Percentiles rank a stretch among this genome's conserved stretches.
phyloP scores from a whole-genome alignment of 768 basidiomycete species.

The Hydnomerulius pinastri region DNA sequence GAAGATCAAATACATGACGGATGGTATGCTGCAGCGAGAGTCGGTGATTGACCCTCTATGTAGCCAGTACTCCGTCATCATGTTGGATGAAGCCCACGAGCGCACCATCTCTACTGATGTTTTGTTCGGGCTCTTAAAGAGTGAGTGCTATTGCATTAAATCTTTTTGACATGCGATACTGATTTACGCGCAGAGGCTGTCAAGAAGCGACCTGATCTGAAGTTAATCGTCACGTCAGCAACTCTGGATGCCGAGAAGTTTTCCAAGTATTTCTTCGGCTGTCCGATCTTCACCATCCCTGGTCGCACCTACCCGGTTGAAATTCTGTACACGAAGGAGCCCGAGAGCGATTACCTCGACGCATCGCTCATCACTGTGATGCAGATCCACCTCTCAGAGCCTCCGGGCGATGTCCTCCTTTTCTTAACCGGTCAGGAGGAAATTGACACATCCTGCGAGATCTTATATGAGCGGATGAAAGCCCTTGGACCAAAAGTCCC shows the following conservation, averaged over 20 bases:
- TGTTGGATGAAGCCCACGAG: constrained; percentile 99
- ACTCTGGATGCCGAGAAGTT: constrained; percentile 99
- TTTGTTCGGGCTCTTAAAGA: constrained; percentile 89
- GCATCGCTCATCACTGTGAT: constrained; percentile 98
- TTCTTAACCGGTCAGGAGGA: constrained; percentile 99
- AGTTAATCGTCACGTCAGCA: constrained; percentile 97
- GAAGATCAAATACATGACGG: constrained; percentile 99
- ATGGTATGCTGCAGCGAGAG: constrained; percentile 98
- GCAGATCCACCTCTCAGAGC: constrained; percentile 99
- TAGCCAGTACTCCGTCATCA: constrained; percentile 90
- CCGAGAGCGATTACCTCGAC: constrained; percentile 95
- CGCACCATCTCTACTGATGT: constrained; percentile 99
- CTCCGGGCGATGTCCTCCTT: constrained; percentile 92
- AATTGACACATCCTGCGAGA: constrained; percentile 97
- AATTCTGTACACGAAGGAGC: constrained; percentile 97
- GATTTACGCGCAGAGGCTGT: constrained; percentile 70
- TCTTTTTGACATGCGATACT: constrained; percentile 14
- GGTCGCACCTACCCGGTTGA: constrained; percentile 99
- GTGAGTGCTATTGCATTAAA: constrained; percentile 23
- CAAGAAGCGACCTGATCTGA: constrained; percentile 92
- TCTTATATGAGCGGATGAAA: constrained; percentile 98
- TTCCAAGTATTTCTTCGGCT: constrained; percentile 98
- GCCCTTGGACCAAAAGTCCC: constrained; percentile 98
- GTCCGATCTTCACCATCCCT: constrained; percentile 99
- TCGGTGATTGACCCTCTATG: constrained; percentile 94